These are phyloP conservation scores for Lichtheimia ornata DNA, from an alignment of 371 early-diverging fungal genomes.

Conservation along the genomic window DNA sequence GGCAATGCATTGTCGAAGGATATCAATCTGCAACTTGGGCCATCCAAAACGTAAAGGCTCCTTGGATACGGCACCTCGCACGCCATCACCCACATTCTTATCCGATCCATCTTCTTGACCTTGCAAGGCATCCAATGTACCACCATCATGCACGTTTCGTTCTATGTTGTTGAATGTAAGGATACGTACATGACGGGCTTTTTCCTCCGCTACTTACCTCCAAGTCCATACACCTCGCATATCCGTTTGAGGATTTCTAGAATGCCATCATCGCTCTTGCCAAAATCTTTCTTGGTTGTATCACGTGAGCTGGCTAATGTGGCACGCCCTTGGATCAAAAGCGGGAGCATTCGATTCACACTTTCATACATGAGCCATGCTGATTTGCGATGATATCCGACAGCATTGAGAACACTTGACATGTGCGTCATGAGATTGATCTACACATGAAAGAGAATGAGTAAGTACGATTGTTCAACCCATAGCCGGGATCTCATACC, in stretches of 20 bases:
- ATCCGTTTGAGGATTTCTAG: constrained; percentile 67
- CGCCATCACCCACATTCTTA: constrained; percentile 14
- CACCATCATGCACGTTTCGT: constrained; percentile 55
- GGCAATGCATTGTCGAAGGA: constrained; percentile 74
- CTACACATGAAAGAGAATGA: constrained; percentile 22
- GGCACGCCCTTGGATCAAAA: constrained; percentile 53
- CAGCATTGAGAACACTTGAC: constrained; percentile 58
- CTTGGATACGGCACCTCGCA: constrained; percentile 24
- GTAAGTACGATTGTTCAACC: not conserved
- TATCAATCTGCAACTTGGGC: constrained; percentile 77
- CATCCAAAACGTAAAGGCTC: constrained; percentile 60
- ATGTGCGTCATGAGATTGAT: constrained; percentile 62
- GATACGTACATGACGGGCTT: not conserved
- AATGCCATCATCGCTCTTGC: constrained; percentile 56
- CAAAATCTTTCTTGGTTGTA: constrained; percentile 19
- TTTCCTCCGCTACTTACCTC: constrained; percentile 31
- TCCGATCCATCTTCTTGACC: constrained; percentile 11
- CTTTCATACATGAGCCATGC: constrained; percentile 73
- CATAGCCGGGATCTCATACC: constrained; percentile 18
- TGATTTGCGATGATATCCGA: constrained; percentile 74
- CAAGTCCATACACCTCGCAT: constrained; percentile 72
- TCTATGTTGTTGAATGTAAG: constrained; percentile 16
- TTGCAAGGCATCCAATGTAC: constrained; percentile 24
- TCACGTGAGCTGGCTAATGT: constrained; percentile 24
- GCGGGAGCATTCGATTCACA: constrained; percentile 57